Conservation (phyloP, 202 grass and related monocot genomes). For the Tripidium arundinaceum region DNA sequence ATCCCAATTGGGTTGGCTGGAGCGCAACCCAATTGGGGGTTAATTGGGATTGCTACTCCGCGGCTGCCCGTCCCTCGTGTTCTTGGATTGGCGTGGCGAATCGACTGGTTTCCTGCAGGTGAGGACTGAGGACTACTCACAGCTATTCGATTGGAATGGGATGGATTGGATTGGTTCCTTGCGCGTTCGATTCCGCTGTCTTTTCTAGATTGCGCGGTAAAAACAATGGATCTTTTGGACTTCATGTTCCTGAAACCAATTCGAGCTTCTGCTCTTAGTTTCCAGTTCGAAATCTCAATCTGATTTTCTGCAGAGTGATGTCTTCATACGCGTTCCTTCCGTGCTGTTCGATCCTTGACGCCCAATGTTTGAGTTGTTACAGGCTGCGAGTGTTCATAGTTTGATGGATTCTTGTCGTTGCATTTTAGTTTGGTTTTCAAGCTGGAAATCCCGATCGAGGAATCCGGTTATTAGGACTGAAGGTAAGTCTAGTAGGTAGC, state of each 20-base stretch:
- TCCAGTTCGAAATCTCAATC: conserved; percentile 32
- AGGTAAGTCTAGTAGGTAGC: conserved; percentile 34
- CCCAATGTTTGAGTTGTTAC: conserved; percentile 19
- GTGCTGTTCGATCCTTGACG: conserved; percentile 32
- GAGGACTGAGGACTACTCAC: conserved; percentile 29
- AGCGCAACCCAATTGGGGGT: conserved; percentile 41
- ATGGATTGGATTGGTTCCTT: conserved; percentile 28
- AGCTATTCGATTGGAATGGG: conserved; percentile 30
- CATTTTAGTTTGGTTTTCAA: conserved; percentile 6
- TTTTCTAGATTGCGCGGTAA: conserved; percentile 15
- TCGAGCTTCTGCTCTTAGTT: conserved; percentile 35
- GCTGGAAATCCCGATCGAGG: conserved; percentile 27
- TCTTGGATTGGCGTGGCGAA: conserved; percentile 36
- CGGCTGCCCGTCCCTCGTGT: conserved; percentile 15
- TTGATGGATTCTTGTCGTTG: conserved; percentile 13
- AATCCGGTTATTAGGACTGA: conserved; percentile 31
- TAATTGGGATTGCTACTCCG: conserved; percentile 37
- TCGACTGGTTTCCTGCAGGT: conserved; percentile 35
- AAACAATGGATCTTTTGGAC: conserved; percentile 21
- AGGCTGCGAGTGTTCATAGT: conserved; percentile 19
- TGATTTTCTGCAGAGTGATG: not conserved
- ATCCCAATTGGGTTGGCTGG: conserved; percentile 49
- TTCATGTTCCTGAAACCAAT: conserved; percentile 37
- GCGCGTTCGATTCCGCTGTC: conserved; percentile 21
- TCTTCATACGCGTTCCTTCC: not conserved